A percentile compares a stretch with the other conserved stretches of the same genome.
These are phyloP conservation scores for Camptophora hylomeconis DNA, from an alignment of 2,329 filamentous ascomycete genomes.

Conservation along the genomic window DNA sequence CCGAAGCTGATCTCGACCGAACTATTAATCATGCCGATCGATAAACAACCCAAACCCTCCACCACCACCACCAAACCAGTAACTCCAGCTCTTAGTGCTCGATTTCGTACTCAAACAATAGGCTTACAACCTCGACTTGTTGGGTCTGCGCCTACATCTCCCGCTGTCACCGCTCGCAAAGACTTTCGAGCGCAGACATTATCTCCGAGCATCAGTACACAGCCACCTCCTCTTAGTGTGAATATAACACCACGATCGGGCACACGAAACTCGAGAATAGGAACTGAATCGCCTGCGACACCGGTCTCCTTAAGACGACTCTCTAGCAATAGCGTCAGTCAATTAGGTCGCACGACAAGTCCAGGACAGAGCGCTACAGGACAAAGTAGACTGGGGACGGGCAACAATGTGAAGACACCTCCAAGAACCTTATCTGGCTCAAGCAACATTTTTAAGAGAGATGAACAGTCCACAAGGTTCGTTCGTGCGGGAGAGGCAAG, in stretches of 20 bases:
- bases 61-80: conserved; percentile 42
- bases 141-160: conserved; percentile 24
- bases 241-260: conserved; percentile 73
- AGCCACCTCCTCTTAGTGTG: conserved; percentile 42
- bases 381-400: no score
- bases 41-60: conserved; percentile 35
- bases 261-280: conserved; percentile 55
- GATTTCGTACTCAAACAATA: conserved; percentile 40
- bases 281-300: conserved; percentile 51
- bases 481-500: conserved; percentile 80
- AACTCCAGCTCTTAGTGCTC: conserved; percentile 55
- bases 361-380: no score
- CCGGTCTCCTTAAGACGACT: no score
- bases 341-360: no score
- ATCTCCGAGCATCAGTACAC: conserved; percentile 32
- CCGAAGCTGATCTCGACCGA: conserved; percentile 19
- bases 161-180: conserved; percentile 21
- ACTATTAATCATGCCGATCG: conserved; percentile 38
- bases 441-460: conserved; percentile 26
- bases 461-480: conserved; percentile 49
- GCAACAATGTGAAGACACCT: no score
- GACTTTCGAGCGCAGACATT: conserved; percentile 9
- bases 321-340: no score
- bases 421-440: conserved; percentile 23
- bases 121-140: conserved; percentile 49